Base-by-base conservation (phyloP, 257 asterid genomes). In the Plantago elongata region DNA sequence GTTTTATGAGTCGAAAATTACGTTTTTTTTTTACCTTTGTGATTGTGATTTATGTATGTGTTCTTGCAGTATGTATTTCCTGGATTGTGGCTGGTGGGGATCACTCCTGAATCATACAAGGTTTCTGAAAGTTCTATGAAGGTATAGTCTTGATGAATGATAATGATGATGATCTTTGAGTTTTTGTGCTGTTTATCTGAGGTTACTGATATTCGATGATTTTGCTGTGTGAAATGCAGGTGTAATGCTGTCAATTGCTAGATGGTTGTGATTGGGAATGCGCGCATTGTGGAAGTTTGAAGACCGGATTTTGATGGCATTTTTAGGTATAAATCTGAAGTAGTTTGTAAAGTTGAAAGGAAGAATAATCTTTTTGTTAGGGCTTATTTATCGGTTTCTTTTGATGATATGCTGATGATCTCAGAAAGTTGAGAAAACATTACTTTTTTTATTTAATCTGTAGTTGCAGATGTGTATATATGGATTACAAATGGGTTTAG, bases 71-170 rank as follows among this genome's bases (percentile, higher is more conserved):
- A 15, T 69, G 70, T 71, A 51, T 79, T 72, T 69, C 95, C 95
- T 49, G 91, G 95, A 57, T 43, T 72, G 62, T 77, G 89, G 84
- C 60, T 86, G 75, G 51, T 73, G 18, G 70, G 84, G 15, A 73
- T 86, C 27, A 79, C 87, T 38, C 79, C 77, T 8, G 87, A 81
- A 50, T 62, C 85, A 0, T 83, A 86, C 60, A 77, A 74, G 73
- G 88, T 81, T 3, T 75, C 81, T 3, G 83, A 77, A 40, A 77
- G 59, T 68, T 69, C 49, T 50, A 57, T 70, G 38, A 84, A 78
- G 87, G 85, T 81, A 72, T 58, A 45, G 51, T 69, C 60, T 65
- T 22, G 29, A 3, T 61, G 14, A 51, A 12, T 57, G 47, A 7
- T 54, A 46, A 14, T n/a, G 11, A 15, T 12, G 44, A 1, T 0